A percentile compares a stretch with the other conserved stretches of the same genome.
Conservation (phyloP, 2,329 filamentous ascomycete genomes). For the Alternaria incomplexa region DNA sequence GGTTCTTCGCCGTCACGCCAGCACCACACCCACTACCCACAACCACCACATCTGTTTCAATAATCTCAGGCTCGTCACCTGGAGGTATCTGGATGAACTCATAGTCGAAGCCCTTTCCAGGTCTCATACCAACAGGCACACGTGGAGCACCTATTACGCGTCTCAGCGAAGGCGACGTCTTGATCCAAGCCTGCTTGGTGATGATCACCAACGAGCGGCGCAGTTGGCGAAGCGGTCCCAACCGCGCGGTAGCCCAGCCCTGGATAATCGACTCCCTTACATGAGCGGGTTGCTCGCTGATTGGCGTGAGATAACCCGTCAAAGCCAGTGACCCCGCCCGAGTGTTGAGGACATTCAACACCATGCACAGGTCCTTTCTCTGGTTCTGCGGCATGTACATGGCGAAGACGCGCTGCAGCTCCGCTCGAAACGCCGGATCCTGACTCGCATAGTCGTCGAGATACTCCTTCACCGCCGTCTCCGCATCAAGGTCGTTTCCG, state of each 20-base stretch:
- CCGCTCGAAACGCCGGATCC: conserved; percentile 60
- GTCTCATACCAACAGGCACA: conserved; percentile 61
- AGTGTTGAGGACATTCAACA: conserved; percentile 63
- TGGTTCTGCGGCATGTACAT: conserved; percentile 57
- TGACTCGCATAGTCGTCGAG: conserved; percentile 60
- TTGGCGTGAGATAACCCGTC: conserved; percentile 69
- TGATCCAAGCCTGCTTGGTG: conserved; percentile 61
- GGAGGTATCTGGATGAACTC: conserved; percentile 68
- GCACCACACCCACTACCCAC: conserved; percentile 89
- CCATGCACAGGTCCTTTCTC: conserved; percentile 56
- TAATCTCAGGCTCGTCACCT: conserved; percentile 59
- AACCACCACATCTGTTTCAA: conserved; percentile 83
- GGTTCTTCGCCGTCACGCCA: conserved; percentile 78
- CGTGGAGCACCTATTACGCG: conserved; percentile 65
- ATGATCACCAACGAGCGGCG: conserved; percentile 63
- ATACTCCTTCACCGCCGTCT: conserved; percentile 58
- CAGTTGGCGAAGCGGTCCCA: conserved; percentile 62
- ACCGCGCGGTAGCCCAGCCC: conserved; percentile 65
- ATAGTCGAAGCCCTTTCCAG: conserved; percentile 62
- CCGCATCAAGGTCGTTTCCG: conserved; percentile 37
- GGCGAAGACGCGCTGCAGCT: conserved; percentile 57
- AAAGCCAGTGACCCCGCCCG: conserved; percentile 68
- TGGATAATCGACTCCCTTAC: conserved; percentile 68
- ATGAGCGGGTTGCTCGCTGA: conserved; percentile 66
- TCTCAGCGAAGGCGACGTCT: conserved; percentile 62